Evolutionary conservation across 768 basidiomycete species (phyloP).

Genomic region (Nevesoporus exiguus): DNA sequence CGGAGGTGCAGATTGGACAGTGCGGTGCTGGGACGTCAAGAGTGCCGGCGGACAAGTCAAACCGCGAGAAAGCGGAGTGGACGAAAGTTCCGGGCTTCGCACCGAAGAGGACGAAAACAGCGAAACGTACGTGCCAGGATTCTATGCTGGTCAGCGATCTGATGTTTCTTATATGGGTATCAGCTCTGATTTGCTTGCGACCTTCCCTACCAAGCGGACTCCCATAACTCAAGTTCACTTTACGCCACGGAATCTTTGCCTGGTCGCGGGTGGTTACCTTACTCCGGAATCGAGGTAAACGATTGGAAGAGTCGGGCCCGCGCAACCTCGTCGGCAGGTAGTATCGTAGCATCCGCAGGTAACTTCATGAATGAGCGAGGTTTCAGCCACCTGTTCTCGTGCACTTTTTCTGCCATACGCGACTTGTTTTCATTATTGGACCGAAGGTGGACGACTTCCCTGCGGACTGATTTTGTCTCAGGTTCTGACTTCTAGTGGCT

Average conservation of each 20-base stretch:
- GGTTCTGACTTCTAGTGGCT: neutral
- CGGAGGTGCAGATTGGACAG: constrained; percentile 92
- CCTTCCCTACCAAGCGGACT: constrained; percentile 94
- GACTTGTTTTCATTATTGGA: neutral
- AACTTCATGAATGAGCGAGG: neutral
- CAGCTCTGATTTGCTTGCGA: constrained; percentile 82
- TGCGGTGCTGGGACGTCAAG: constrained; percentile 98
- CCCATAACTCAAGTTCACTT: constrained; percentile 92
- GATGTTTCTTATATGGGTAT: constrained; percentile 3
- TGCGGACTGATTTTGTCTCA: neutral
- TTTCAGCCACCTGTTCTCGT: too few species aligned
- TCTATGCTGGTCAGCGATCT: neutral
- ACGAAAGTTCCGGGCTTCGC: constrained; percentile 32
- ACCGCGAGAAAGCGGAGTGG: constrained; percentile 52
- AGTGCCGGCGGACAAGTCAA: constrained; percentile 65
- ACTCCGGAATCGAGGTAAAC: constrained; percentile 52
- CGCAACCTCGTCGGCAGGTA: neutral
- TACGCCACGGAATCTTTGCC: constrained; percentile 89
- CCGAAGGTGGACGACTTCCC: neutral
- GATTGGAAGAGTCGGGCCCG: neutral
- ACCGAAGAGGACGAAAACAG: constrained; percentile 49
- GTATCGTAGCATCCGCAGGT: neutral
- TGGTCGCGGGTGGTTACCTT: constrained; percentile 77
- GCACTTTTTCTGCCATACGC: neutral
- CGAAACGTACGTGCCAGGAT: constrained; percentile 61